A percentile compares a stretch with the other conserved stretches of the same genome.
These are phyloP conservation scores for Diaporthe ilicicola DNA, from an alignment of 2,329 filamentous ascomycete species.

Conservation along the genomic window DNA sequence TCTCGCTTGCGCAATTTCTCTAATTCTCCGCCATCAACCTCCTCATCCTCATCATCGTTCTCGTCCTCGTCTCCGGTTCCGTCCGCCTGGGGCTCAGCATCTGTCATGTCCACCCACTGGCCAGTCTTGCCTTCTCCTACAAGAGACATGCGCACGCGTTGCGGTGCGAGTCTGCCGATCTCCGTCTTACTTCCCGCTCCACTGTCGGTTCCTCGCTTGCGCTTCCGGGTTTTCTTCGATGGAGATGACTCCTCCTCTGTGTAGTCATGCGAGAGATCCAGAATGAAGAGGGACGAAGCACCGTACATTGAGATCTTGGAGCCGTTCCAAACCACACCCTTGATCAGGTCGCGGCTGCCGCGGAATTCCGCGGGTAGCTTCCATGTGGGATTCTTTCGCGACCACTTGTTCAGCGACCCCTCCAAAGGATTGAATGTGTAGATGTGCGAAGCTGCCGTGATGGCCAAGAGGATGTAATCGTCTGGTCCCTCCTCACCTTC, in stretches of 20 bases:
- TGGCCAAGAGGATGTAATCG: slow-evolving; percentile 45
- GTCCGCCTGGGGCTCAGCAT: slow-evolving; percentile 40
- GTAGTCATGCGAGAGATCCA: slow-evolving; percentile 81
- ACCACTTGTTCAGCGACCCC: slow-evolving; percentile 85
- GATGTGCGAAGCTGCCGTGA: slow-evolving; percentile 70
- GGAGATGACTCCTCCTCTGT: slow-evolving; percentile 46
- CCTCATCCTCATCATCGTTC: slow-evolving; percentile 51
- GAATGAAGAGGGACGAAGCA: slow-evolving; percentile 87
- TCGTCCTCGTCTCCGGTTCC: slow-evolving; percentile 48
- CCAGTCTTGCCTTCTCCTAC: slow-evolving; percentile 49
- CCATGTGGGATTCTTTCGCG: slow-evolving; percentile 79
- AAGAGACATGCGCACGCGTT: slow-evolving; percentile 49
- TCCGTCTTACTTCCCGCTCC: slow-evolving; percentile 65
- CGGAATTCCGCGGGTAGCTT: slow-evolving; percentile 79
- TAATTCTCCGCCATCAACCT: slow-evolving; percentile 42
- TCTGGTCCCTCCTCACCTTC: slow-evolving; percentile 29
- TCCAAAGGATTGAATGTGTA: slow-evolving; percentile 82
- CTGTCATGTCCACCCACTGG: slow-evolving; percentile 45
- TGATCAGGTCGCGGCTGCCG: slow-evolving; percentile 79
- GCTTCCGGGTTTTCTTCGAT: slow-evolving; percentile 55
- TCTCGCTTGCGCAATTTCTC: slow-evolving; percentile 47
- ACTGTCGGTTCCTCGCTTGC: slow-evolving; percentile 60
- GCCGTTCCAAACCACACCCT: slow-evolving; percentile 86
- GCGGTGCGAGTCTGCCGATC: slow-evolving; percentile 53
- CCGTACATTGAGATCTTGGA: slow-evolving; percentile 88